These are phyloP conservation scores for Hygrophorus russula DNA, from an alignment of 768 basidiomycete genomes.

Conservation along the genomic window DNA sequence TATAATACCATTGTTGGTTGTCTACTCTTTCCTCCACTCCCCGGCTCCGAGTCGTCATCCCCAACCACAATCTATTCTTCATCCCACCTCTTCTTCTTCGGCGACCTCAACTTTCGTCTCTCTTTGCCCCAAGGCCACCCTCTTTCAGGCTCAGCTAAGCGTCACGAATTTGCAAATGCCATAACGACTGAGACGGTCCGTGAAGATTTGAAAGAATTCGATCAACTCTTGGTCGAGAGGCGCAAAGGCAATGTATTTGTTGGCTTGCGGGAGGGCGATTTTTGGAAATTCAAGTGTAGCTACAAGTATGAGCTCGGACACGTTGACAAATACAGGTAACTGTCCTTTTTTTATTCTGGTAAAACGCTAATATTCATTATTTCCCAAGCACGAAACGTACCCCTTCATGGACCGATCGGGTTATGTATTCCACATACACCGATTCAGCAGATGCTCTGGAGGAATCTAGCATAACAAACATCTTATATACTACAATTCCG, in stretches of 20 bases:
- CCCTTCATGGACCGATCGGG: constrained; percentile 90
- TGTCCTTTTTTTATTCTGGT: background rate
- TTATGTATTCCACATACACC: constrained; percentile 71
- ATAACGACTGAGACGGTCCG: constrained; percentile 40
- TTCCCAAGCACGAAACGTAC: constrained; percentile 47
- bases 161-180: constrained; percentile 27
- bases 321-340: constrained; percentile 71
- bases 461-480: constrained; percentile 44
- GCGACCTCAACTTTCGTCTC: constrained; percentile 89
- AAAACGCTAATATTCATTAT: constrained; percentile 3
- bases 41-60: constrained; percentile 21
- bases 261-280: constrained; percentile 74
- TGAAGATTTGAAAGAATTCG: constrained; percentile 55
- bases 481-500: constrained; percentile 72
- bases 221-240: constrained; percentile 59
- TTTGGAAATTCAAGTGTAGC: constrained; percentile 83
- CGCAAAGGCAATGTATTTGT: constrained; percentile 55
- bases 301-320: constrained; percentile 82
- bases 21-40: constrained; percentile 60
- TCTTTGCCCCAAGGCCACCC: constrained; percentile 47
- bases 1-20: constrained; percentile 73
- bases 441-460: constrained; percentile 46
- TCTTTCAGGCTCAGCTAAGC: constrained; percentile 21
- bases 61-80: constrained; percentile 68
- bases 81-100: constrained; percentile 86